Percentiles rank a stretch among this genome's conserved stretches.
phyloP scores from a whole-genome alignment of 306 rosid species.

The Spatholobus suberectus region DNA sequence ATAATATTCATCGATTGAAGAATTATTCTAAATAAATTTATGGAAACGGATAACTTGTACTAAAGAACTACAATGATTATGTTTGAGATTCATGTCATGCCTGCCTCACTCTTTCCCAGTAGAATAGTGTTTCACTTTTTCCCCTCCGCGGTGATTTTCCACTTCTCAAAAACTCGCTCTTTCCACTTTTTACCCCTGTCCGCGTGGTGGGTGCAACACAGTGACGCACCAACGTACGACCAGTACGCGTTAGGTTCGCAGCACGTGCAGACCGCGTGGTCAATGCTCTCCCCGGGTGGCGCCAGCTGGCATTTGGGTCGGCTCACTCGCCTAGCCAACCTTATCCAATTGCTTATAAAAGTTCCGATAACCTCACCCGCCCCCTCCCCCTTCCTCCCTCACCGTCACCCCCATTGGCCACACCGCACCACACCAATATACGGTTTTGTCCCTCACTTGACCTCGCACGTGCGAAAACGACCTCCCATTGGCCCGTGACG shows the following conservation, averaged over 20 bases:
- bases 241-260: slow-evolving; percentile 35
- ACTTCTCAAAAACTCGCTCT: slow-evolving; percentile 1
- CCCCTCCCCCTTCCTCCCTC: background rate
- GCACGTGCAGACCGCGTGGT: slow-evolving; percentile 53
- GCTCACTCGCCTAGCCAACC: slow-evolving; percentile 50
- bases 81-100: background rate
- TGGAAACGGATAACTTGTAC: background rate
- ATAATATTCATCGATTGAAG: no score
- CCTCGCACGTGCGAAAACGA: slow-evolving; percentile 12
- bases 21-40: no score
- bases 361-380: slow-evolving; percentile 9
- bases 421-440: background rate
- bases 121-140: background rate
- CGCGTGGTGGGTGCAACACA: slow-evolving; percentile 33
- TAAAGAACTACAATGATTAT: background rate
- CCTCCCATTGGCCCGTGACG: slow-evolving; percentile 45
- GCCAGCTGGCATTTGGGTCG: slow-evolving; percentile 55
- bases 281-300: slow-evolving; percentile 36
- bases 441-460: background rate
- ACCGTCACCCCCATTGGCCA: slow-evolving; percentile 30
- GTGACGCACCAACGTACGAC: slow-evolving; percentile 41
- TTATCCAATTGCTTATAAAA: slow-evolving; percentile 51
- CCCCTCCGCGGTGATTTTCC: slow-evolving; percentile 43
- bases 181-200: slow-evolving; percentile 26
- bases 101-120: background rate